Conservation (phyloP, 1,139 yeast genomes). For the Candida frijolesensis region DNA sequence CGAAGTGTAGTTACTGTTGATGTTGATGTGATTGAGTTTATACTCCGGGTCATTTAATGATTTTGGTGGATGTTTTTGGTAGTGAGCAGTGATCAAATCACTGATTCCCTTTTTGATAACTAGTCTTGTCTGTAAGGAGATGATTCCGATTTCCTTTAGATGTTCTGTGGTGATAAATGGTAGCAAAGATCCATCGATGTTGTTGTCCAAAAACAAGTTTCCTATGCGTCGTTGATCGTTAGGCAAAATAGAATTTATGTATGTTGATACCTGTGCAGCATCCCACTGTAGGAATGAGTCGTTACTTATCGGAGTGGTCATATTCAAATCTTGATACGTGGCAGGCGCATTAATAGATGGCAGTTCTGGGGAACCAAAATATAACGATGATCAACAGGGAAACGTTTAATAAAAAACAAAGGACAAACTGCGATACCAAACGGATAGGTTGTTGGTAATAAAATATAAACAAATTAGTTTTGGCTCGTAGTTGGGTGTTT, state of each 20-base stretch:
- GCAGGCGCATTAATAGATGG: not conserved
- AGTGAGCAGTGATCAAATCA: conserved; percentile 43
- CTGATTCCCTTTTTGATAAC: conserved; percentile 51
- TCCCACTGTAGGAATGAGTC: conserved; percentile 51
- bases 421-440: not conserved
- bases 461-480: not conserved
- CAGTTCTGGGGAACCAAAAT: not conserved
- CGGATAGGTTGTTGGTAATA: not conserved
- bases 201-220: conserved; percentile 49
- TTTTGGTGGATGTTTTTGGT: conserved; percentile 30
- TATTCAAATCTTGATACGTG: conserved; percentile 4
- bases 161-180: conserved; percentile 63
- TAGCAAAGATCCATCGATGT: conserved; percentile 62
- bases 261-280: conserved; percentile 48
- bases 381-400: not conserved
- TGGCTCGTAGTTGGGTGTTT: not conserved
- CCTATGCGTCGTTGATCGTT: conserved; percentile 24
- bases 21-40: conserved; percentile 29
- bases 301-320: conserved; percentile 21
- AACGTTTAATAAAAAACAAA: not conserved
- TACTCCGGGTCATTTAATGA: conserved; percentile 34
- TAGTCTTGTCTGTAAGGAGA: conserved; percentile 44
- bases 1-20: conserved; percentile 36
- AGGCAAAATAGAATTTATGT: conserved; percentile 28
- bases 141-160: conserved; percentile 59